Percentiles rank a stretch among this genome's conserved stretches.
phyloP scores from a whole-genome alignment of 2,329 filamentous ascomycete species.

The Nothopassalora personata region DNA sequence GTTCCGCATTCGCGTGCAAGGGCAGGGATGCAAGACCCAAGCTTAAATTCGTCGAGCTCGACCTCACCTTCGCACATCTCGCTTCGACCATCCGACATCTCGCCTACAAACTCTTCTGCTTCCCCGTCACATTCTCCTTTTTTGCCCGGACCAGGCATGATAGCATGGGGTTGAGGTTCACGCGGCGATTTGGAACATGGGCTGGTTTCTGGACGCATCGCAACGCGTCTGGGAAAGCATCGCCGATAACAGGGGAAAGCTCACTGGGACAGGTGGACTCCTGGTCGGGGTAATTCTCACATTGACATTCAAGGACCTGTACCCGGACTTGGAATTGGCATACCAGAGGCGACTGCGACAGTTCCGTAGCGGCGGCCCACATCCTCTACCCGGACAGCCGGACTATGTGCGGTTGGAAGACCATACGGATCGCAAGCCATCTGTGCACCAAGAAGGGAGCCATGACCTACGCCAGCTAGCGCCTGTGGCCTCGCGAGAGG shows the following conservation, averaged over 20 bases:
- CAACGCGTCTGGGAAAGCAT: constrained; percentile 27
- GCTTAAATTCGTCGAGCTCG: background rate
- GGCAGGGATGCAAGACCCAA: background rate
- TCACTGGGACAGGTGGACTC: constrained; percentile 48
- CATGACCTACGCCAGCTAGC: constrained; percentile 2
- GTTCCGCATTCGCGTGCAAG: background rate
- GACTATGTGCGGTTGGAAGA: constrained; percentile 30
- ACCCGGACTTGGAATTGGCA: constrained; percentile 64
- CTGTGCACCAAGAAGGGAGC: constrained; percentile 4
- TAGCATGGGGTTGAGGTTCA: background rate
- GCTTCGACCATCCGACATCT: background rate
- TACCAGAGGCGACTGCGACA: constrained; percentile 46
- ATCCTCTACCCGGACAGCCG: constrained; percentile 24
- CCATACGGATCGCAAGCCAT: constrained; percentile 21
- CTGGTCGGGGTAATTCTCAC: constrained; percentile 70
- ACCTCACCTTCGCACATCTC: constrained; percentile 3
- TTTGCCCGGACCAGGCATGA: background rate
- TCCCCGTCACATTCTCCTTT: background rate
- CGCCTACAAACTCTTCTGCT: background rate
- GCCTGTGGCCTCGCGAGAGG: constrained; percentile 8
- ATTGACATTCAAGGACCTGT: constrained; percentile 72
- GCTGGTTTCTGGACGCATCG: constrained; percentile 22
- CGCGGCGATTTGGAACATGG: constrained; percentile 11
- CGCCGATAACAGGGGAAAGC: constrained; percentile 31
- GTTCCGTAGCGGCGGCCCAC: constrained; percentile 19